Evolutionary conservation across 2,329 filamentous ascomycete genomes (phyloP).

Genomic region (Alternaria sp.): DNA sequence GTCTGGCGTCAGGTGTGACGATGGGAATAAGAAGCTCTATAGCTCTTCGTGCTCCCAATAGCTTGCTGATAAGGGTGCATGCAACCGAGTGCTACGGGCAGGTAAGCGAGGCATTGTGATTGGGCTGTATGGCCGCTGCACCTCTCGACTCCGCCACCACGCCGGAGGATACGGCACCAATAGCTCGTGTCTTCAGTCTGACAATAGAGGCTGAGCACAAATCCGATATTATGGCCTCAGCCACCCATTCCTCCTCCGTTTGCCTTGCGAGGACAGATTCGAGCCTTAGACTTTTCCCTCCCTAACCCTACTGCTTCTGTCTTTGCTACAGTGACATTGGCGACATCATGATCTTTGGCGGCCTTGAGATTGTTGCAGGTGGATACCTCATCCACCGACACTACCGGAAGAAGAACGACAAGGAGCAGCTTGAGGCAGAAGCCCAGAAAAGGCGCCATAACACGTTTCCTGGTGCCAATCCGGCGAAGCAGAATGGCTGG

Average conservation of each 20-base stretch:
- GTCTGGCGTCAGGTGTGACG: not conserved
- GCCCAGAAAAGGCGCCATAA: conserved; percentile 36
- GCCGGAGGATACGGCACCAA: conserved; percentile 29
- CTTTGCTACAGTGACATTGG: not conserved
- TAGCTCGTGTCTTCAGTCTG: conserved; percentile 25
- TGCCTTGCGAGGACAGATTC: conserved; percentile 1
- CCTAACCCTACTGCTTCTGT: not conserved
- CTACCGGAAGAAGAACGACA: conserved; percentile 47
- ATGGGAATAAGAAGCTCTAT: not conserved
- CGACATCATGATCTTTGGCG: conserved; percentile 50
- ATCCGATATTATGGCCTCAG: conserved; percentile 29
- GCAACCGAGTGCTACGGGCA: not conserved
- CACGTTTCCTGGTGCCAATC: conserved; percentile 38
- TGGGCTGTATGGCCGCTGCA: conserved; percentile 16
- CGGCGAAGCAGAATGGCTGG: conserved; percentile 26
- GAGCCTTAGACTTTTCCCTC: conserved; percentile 1
- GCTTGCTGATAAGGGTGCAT: not conserved
- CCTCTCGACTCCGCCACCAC: conserved; percentile 34
- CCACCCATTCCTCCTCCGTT: conserved; percentile 11
- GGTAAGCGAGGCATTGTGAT: conserved; percentile 14
- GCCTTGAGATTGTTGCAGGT: conserved; percentile 48
- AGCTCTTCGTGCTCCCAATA: not conserved
- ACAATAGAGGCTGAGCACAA: conserved; percentile 35
- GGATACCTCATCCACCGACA: conserved; percentile 47
- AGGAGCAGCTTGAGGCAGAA: conserved; percentile 38